Percentiles rank a stretch among this genome's conserved stretches.
phyloP scores from a whole-genome alignment of 163 green algal species.

The Trebouxia gelatinosa region DNA sequence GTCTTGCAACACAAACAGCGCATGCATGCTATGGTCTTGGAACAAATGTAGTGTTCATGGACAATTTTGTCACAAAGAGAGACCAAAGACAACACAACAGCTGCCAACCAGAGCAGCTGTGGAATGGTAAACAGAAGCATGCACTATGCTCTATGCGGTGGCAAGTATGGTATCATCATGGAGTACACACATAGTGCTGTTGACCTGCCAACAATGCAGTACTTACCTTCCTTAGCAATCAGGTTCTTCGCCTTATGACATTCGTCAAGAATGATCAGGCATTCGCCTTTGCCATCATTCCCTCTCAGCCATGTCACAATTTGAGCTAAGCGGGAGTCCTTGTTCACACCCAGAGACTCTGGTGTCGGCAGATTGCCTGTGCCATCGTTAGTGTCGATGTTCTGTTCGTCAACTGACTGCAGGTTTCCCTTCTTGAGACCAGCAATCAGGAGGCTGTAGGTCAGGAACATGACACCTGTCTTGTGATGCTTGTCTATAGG shows the following conservation, averaged over 20 bases:
- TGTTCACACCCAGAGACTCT: not conserved
- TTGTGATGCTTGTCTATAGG: constrained; percentile 44
- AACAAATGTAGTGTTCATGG: too few species aligned
- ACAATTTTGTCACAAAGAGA: too few species aligned
- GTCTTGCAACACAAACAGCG: too few species aligned
- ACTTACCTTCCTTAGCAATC: constrained; percentile 45
- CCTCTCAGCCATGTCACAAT: constrained; percentile 58
- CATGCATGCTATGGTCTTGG: too few species aligned
- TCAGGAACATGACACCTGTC: constrained; percentile 67
- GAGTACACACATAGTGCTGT: too few species aligned
- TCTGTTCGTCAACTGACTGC: constrained; percentile 3
- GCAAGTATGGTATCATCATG: too few species aligned
- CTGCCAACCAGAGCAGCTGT: too few species aligned
- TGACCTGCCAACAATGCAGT: too few species aligned
- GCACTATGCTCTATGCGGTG: too few species aligned
- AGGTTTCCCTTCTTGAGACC: constrained; percentile 5
- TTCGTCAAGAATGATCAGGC: constrained; percentile 55
- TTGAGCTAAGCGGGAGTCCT: constrained; percentile 50
- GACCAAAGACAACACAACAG: too few species aligned
- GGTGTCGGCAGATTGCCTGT: not conserved
- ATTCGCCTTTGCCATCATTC: constrained; percentile 18
- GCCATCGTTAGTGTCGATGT: constrained; percentile 1
- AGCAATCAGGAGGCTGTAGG: constrained; percentile 50
- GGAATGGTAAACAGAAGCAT: too few species aligned
- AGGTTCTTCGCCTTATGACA: constrained; percentile 91